These are phyloP conservation scores for Leccinum subgranulosum DNA, from an alignment of 768 basidiomycete genomes.

Conservation along the genomic window DNA sequence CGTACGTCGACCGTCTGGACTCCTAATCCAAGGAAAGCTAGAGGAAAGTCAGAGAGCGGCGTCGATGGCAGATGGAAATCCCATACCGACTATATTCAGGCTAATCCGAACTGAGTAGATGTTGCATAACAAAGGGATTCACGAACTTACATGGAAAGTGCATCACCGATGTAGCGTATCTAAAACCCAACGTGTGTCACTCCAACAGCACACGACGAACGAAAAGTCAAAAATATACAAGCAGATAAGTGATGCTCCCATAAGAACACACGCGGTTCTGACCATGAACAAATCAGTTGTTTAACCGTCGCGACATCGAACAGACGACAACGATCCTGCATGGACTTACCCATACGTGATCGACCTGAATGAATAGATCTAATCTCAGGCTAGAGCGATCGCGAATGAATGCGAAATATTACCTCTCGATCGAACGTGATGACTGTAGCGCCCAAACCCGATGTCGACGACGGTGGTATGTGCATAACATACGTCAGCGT, in stretches of 20 bases:
- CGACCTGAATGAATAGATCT: constrained; percentile 4
- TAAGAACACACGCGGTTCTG: background rate
- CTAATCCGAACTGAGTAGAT: background rate
- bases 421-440: constrained; percentile 19
- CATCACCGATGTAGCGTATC: constrained; percentile 26
- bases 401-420: background rate
- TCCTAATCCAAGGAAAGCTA: constrained; percentile 14
- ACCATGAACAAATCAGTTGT: background rate
- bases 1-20: constrained; percentile 9
- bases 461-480: background rate
- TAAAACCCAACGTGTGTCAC: background rate
- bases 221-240: constrained; percentile 7
- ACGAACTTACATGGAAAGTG: constrained; percentile 14
- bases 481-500: background rate
- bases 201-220: background rate
- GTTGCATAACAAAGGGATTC: background rate
- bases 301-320: background rate
- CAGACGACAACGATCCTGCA: background rate
- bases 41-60: background rate
- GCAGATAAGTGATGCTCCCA: background rate
- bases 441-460: constrained; percentile 2
- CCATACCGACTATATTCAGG: constrained; percentile 11
- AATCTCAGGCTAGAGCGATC: background rate
- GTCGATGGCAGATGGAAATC: background rate
- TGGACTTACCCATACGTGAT: constrained; percentile 20